A percentile compares a stretch with the other conserved stretches of the same genome.
Evolutionary conservation across 306 rosid genomes (phyloP).

Genomic region (Fagus crenata): DNA sequence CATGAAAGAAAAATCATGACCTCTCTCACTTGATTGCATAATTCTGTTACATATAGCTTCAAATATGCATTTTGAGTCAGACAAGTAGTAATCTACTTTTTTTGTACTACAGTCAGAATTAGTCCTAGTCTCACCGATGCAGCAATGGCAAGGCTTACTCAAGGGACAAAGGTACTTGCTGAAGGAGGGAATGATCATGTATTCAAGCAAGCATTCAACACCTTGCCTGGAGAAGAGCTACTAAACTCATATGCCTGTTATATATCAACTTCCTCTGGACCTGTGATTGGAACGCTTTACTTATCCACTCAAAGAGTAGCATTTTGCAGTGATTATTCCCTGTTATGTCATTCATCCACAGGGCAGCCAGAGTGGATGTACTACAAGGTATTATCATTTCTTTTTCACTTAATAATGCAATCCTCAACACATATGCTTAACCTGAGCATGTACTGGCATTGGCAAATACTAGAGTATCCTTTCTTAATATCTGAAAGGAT

Average conservation of each 20-base stretch:
- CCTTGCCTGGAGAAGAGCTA: slow-evolving; percentile 59
- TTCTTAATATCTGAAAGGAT: too few relatives aligned
- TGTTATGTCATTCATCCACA: slow-evolving; percentile 44
- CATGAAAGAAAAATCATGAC: too few relatives aligned
- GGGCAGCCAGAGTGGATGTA: slow-evolving; percentile 40
- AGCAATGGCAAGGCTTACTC: slow-evolving; percentile 64
- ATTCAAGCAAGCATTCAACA: slow-evolving; percentile 57
- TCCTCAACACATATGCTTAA: too few relatives aligned
- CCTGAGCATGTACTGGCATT: too few relatives aligned
- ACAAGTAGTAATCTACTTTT: slow-evolving; percentile 8
- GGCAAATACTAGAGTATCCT: too few relatives aligned
- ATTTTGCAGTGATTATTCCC: slow-evolving; percentile 72
- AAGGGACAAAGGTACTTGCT: slow-evolving; percentile 57
- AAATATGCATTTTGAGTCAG: neutral
- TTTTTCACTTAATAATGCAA: neutral
- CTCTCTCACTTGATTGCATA: too few relatives aligned
- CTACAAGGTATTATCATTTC: slow-evolving; percentile 56
- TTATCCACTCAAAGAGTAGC: slow-evolving; percentile 62
- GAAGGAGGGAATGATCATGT: slow-evolving; percentile 64
- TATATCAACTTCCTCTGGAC: slow-evolving; percentile 60
- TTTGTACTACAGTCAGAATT: slow-evolving; percentile 44
- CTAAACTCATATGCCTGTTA: slow-evolving; percentile 60
- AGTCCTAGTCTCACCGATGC: slow-evolving; percentile 59
- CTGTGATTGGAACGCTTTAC: slow-evolving; percentile 65
- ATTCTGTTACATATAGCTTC: too few relatives aligned